Conservation (phyloP, 805 yeast genomes). For the Candida methanosorbosa region DNA sequence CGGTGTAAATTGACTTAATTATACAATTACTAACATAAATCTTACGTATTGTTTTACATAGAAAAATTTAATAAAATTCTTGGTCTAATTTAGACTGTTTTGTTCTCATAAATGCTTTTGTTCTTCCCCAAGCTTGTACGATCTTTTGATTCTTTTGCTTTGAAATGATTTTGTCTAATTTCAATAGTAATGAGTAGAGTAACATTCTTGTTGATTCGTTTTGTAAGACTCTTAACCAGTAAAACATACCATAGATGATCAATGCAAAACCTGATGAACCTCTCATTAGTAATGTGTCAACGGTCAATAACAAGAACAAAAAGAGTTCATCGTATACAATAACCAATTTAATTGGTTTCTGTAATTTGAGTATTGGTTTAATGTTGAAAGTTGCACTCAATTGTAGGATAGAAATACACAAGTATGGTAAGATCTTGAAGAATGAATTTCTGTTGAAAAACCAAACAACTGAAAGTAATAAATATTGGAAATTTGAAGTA, state of each 20-base stretch:
- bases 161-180: conserved; percentile 33
- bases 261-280: conserved; percentile 66
- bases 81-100: conserved; percentile 28
- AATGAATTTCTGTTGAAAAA: conserved; percentile 52
- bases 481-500: conserved; percentile 68
- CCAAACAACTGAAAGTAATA: conserved; percentile 51
- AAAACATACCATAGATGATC: conserved; percentile 45
- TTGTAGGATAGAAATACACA: conserved; percentile 50
- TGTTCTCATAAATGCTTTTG: conserved; percentile 31
- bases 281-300: conserved; percentile 56
- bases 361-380: conserved; percentile 28
- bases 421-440: conserved; percentile 57
- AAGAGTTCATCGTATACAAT: conserved; percentile 56
- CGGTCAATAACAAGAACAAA: conserved; percentile 40
- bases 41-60: no score
- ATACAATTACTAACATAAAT: no score
- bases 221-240: conserved; percentile 64
- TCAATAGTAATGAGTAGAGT: conserved; percentile 30
- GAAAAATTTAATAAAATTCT: no score
- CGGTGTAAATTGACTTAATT: no score
- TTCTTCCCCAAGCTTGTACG: conserved; percentile 27
- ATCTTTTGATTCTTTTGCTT: conserved; percentile 38
- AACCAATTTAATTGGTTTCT: conserved; percentile 30
- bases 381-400: conserved; percentile 33
- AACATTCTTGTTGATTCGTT: conserved; percentile 37